Evolutionary conservation across 768 basidiomycete genomes (phyloP).

Genomic region (Lactarius psammicola): DNA sequence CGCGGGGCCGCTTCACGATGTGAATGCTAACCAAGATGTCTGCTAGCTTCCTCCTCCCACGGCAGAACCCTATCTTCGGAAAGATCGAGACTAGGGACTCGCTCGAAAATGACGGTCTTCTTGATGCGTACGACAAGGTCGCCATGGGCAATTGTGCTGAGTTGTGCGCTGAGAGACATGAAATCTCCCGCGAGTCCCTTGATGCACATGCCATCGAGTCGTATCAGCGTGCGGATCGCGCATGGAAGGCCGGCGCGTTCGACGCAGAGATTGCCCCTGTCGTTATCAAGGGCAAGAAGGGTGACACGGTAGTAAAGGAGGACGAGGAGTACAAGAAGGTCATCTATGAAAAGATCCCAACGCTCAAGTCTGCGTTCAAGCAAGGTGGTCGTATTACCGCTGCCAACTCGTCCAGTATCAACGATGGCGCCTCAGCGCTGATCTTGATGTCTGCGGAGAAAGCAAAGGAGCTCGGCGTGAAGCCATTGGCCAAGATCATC

Average conservation of each 20-base stretch:
- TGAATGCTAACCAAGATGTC: constrained; percentile 13
- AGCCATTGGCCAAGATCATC: constrained; percentile 90
- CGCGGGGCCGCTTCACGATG: background rate
- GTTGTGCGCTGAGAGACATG: constrained; percentile 72
- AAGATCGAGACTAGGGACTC: constrained; percentile 87
- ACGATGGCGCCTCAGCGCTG: constrained; percentile 94
- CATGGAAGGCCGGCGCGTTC: constrained; percentile 87
- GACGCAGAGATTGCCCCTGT: constrained; percentile 87
- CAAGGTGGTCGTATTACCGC: constrained; percentile 89
- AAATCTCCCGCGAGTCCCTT: constrained; percentile 82
- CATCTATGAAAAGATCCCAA: constrained; percentile 90
- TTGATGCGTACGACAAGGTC: constrained; percentile 97
- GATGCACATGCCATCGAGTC: constrained; percentile 94
- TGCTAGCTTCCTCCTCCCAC: constrained; percentile 76
- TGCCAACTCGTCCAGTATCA: constrained; percentile 92
- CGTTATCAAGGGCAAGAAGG: constrained; percentile 91
- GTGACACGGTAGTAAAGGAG: constrained; percentile 83
- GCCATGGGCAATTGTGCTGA: constrained; percentile 99
- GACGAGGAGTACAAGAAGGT: constrained; percentile 99
- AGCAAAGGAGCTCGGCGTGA: constrained; percentile 85
- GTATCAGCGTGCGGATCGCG: constrained; percentile 87
- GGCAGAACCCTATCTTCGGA: constrained; percentile 81
- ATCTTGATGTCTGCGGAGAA: constrained; percentile 94
- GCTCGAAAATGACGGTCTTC: constrained; percentile 88
- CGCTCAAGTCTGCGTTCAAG: constrained; percentile 87